Base-by-base conservation (phyloP, 768 basidiomycete genomes). In the Boletus subparvulus region DNA sequence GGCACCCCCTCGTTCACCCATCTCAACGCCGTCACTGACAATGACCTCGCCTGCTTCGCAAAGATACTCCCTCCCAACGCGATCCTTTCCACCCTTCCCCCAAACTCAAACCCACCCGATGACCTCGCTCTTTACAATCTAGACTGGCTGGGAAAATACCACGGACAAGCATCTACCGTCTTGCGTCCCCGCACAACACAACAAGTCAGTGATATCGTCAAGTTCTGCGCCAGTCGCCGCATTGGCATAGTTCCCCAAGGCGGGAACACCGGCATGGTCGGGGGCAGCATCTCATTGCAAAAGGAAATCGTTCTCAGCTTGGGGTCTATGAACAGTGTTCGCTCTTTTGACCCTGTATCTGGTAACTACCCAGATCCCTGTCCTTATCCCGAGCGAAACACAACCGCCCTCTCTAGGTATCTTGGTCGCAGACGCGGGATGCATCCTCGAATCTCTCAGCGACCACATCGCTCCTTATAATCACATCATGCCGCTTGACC, bases 91-190 rank as follows among this genome's bases (percentile, higher is more conserved):
- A 87, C 88, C 9, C 77, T 90, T 3, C 65, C 83, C 26, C 80
- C 88, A 14, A 60, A 60, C 43, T 71, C 79, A 9, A 63, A 74
- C 17, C 55, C 82, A n/a, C 39, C 76, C 9, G 77, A 84, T 12
- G 95, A 97, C 60, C 82, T 98, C 30, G 78, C 79, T 4, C 78
- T 75, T 3, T 96, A 82, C 80, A 98, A 99, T 72, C 76, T 81
- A 61, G 96, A 99, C 72, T 97, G 94, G 95, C 93, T 97, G 88
- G 87, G 88, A 65, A 96, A 96, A 72, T 98, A 94, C 70, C 81
- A 80, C 52, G 97, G 96, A n/a, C 73, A 78, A 17, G 84, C 92
- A 10, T 85, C 85, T 16, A 88, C 94, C 28, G 90, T 99, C 13
- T 78, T 98, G 50, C 92, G 89, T 69, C 97, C 97, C 6, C 90